These are phyloP conservation scores for Strobilomyces echinocephalus DNA, from an alignment of 768 basidiomycete species.

Conservation along the genomic window DNA sequence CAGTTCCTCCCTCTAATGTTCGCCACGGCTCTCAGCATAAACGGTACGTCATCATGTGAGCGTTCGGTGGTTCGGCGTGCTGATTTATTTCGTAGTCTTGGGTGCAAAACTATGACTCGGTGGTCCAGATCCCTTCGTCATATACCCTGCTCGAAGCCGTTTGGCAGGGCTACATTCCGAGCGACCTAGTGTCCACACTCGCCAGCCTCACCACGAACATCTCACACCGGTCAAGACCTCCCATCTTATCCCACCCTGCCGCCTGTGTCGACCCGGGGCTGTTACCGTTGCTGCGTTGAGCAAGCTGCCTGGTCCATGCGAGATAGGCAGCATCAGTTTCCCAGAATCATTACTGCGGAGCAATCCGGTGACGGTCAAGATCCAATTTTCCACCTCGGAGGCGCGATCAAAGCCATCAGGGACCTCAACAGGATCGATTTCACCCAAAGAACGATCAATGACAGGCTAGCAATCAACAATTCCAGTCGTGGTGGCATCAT, in stretches of 20 bases:
- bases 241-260: slow-evolving; percentile 55
- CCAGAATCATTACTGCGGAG: slow-evolving; percentile 16
- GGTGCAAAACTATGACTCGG: slow-evolving; percentile 53
- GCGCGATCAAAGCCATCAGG: slow-evolving; percentile 50
- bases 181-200: slow-evolving; percentile 50
- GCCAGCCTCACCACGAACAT: slow-evolving; percentile 59
- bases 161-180: slow-evolving; percentile 69
- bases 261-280: slow-evolving; percentile 53
- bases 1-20: slow-evolving; percentile 57
- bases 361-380: slow-evolving; percentile 33
- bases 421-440: slow-evolving; percentile 44
- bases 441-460: slow-evolving; percentile 38
- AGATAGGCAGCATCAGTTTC: slow-evolving; percentile 37
- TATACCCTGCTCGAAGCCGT: slow-evolving; percentile 63
- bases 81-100: slow-evolving; percentile 32
- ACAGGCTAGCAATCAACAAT: slow-evolving; percentile 42
- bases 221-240: slow-evolving; percentile 52
- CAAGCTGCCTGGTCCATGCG: slow-evolving; percentile 38
- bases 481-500: slow-evolving; percentile 32
- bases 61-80: slow-evolving; percentile 15
- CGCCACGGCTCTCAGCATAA: slow-evolving; percentile 40
- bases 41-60: slow-evolving; percentile 28
- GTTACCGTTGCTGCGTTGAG: slow-evolving; percentile 36
- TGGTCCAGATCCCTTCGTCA: slow-evolving; percentile 60
- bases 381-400: slow-evolving; percentile 43